Percentiles rank a stretch among this genome's conserved stretches.
Conservation (phyloP, 2,329 filamentous ascomycete genomes). For the Phialocephala sp. region DNA sequence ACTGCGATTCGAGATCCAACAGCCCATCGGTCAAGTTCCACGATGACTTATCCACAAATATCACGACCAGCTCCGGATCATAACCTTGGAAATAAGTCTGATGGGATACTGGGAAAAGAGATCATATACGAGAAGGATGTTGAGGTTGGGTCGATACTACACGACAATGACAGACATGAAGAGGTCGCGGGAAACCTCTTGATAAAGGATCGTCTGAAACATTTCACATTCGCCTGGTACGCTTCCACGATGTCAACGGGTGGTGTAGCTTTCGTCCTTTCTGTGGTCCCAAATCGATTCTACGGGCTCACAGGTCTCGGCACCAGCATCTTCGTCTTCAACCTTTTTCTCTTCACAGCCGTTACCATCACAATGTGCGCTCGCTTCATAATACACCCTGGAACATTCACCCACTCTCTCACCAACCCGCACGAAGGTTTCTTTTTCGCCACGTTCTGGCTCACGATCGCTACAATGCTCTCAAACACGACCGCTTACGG, state of each 20-base stretch:
- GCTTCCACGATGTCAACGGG: slow-evolving; percentile 78
- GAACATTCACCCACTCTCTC: slow-evolving; percentile 59
- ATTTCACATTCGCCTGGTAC: slow-evolving; percentile 60
- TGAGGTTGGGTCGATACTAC: slow-evolving; percentile 17
- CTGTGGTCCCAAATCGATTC: slow-evolving; percentile 68
- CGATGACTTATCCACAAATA: slow-evolving; percentile 28
- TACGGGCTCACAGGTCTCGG: slow-evolving; percentile 68
- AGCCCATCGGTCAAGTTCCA: slow-evolving; percentile 8
- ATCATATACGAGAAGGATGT: slow-evolving; percentile 19
- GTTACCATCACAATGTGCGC: slow-evolving; percentile 59
- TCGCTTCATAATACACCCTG: slow-evolving; percentile 66
- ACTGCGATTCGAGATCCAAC: slow-evolving; percentile 22
- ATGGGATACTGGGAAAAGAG: slow-evolving; percentile 11
- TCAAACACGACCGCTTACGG: slow-evolving; percentile 70
- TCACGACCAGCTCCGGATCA: slow-evolving; percentile 12
- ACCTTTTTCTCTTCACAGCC: slow-evolving; percentile 67
- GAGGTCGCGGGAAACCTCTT: slow-evolving; percentile 18
- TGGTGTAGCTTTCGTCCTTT: slow-evolving; percentile 69
- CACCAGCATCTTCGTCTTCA: slow-evolving; percentile 70
- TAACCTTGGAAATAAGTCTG: slow-evolving; percentile 5
- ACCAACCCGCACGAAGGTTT: slow-evolving; percentile 71
- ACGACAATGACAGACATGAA: slow-evolving; percentile 18
- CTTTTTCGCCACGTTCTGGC: slow-evolving; percentile 75
- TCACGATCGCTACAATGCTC: slow-evolving; percentile 71
- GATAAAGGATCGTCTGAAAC: slow-evolving; percentile 31